Evolutionary conservation across 2,329 filamentous ascomycete genomes (phyloP), one percentile per base, ranked within the genome.

Genomic region (Chaetomium sp.): DNA sequence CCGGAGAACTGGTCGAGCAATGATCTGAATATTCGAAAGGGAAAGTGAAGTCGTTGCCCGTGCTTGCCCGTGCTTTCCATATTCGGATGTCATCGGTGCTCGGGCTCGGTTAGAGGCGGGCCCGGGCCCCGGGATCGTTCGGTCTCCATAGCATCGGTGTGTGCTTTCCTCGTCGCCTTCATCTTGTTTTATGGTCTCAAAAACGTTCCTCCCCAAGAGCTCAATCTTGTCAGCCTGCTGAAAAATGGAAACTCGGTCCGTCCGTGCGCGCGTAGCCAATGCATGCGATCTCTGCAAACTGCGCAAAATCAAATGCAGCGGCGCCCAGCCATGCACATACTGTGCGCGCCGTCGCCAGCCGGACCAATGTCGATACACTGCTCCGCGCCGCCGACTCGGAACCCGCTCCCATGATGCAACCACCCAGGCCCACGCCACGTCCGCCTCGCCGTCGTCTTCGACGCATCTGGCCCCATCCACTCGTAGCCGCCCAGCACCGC

Each of bases 271-370:
- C 57, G 74, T 79, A 44, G 70, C 76, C 55, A 79, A 79, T 58
- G 79, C 79, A 44, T 81, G 79, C 65, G 77, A 80, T 59, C 72
- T 72, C 2, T 81, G 78, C 69, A 81, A 81, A 61, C 70, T 74
- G 9, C 73, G 77, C 53, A 81, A 80, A 71, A 71, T 80, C 42
- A 80, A 79, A 66, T 81, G 79, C 64, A 78, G 80, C 59, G 79
- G 79, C 1, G 71, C 71, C n/a, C 62, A 71, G n/a, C 79, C 79
- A 0, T 81, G 79, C 64, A 70, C 70, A 41, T 79, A 79, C 61
- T 81, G 79, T 59, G 69, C 70, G 9, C 67, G 72, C 1, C 71
- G 76, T 0, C 72, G 72, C 56, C 71, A 72, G 27, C 69, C 73
- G 6, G 68, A 74, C 7, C 59, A 69, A 4, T 81, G 79, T 56